Evolutionary conservation across 225 moss, liverwort and hornwort genomes (phyloP).

Genomic region (Straminergon stramineum): DNA sequence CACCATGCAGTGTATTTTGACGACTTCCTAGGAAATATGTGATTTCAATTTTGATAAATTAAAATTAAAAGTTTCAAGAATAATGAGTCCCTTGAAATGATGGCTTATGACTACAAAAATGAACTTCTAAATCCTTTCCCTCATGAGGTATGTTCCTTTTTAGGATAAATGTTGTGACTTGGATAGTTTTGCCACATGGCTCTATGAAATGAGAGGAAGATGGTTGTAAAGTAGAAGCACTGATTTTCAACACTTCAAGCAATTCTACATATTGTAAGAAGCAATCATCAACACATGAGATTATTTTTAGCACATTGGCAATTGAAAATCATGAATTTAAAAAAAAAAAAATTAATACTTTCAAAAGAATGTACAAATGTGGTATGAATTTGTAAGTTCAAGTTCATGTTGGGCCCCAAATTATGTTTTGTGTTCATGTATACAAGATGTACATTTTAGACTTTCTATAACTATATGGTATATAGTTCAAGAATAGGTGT

Average conservation of each 20-base stretch:
- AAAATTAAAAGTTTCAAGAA: background rate
- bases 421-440: background rate
- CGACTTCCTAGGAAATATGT: background rate
- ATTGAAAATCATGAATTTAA: too few relatives aligned
- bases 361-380: background rate
- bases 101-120: background rate
- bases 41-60: background rate
- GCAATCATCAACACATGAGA: background rate
- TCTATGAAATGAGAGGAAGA: background rate
- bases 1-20: background rate
- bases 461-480: background rate
- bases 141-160: too few relatives aligned
- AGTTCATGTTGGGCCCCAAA: fast-evolving
- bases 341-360: too few relatives aligned
- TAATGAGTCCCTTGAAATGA: background rate
- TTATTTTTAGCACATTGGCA: background rate
- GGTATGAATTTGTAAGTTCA: background rate
- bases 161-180: too few relatives aligned
- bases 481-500: fast-evolving
- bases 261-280: background rate
- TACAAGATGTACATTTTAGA: background rate
- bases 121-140: background rate
- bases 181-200: background rate
- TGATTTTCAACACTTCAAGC: background rate
- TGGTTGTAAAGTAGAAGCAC: background rate